Evolutionary conservation across 129 eudicot species (phyloP).

Genomic region (Solidago caesia): DNA sequence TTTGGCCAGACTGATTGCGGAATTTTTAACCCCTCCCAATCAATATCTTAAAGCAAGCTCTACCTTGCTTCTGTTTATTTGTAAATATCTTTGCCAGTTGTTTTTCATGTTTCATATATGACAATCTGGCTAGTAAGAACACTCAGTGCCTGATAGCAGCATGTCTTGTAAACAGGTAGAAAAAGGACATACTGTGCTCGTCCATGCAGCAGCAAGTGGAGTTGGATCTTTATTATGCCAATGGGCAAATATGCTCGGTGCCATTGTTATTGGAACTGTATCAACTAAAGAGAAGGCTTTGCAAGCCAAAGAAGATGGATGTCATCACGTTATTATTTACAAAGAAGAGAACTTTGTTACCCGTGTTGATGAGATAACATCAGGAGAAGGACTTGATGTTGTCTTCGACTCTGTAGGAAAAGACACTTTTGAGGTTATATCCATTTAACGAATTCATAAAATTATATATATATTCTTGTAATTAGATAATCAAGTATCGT

Average conservation of each 20-base stretch:
- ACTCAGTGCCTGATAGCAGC: constrained; percentile 11
- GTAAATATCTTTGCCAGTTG: neutral
- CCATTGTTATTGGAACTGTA: constrained; percentile 77
- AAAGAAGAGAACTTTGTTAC: constrained; percentile 70
- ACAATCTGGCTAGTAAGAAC: neutral
- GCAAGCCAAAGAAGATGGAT: constrained; percentile 84
- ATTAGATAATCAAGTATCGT: no score
- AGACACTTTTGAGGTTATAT: constrained; percentile 70
- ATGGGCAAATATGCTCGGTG: constrained; percentile 78
- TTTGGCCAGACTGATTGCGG: neutral
- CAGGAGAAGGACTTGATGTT: constrained; percentile 74
- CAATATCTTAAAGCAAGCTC: neutral
- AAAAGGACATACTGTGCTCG: constrained; percentile 65
- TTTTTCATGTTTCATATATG: neutral
- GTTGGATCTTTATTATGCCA: constrained; percentile 77
- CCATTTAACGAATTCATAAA: neutral
- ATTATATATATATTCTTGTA: neutral
- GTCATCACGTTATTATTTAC: constrained; percentile 68
- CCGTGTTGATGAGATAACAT: constrained; percentile 69
- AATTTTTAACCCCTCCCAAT: neutral
- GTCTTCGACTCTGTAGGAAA: constrained; percentile 89
- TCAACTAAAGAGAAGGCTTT: constrained; percentile 70
- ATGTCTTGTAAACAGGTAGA: constrained; percentile 44
- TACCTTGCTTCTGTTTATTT: neutral
- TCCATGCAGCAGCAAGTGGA: constrained; percentile 89